phyloP scores from a whole-genome alignment of 2,329 filamentous ascomycete genomes.

The Diaporthe nobilis region DNA sequence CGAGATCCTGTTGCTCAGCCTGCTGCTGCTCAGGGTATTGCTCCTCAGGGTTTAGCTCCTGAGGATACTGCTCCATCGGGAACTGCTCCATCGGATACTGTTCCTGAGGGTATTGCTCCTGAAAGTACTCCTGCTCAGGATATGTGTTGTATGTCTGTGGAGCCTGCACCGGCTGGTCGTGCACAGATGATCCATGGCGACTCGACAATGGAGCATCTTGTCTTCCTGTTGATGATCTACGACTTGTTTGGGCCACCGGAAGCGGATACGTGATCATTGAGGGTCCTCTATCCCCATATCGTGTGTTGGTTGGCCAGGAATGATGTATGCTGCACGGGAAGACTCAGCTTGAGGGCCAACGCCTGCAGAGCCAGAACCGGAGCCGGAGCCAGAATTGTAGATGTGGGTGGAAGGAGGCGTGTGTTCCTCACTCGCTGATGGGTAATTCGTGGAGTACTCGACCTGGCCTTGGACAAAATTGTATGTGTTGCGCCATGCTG shows the following conservation, averaged over 20 bases:
- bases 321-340: not conserved
- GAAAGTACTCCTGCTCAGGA: not conserved
- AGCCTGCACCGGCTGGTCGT: no score
- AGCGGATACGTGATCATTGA: not conserved
- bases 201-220: not conserved
- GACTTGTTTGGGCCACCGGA: not conserved
- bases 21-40: not conserved
- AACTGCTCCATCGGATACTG: not conserved
- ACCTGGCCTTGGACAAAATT: not conserved
- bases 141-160: not conserved
- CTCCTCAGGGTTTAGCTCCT: no score
- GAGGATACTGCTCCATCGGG: not conserved
- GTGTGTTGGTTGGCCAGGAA: not conserved
- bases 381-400: not conserved
- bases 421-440: not conserved
- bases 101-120: not conserved
- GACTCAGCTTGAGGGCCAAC: not conserved
- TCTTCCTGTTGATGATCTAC: not conserved
- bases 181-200: not conserved
- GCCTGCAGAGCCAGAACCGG: not conserved
- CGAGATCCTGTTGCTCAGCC: not conserved
- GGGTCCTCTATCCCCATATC: not conserved
- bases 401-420: not conserved
- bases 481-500: not conserved
- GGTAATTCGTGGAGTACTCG: not conserved